Evolutionary conservation across 305 asterid species (phyloP).

Genomic region (Ruellia speciosa): DNA sequence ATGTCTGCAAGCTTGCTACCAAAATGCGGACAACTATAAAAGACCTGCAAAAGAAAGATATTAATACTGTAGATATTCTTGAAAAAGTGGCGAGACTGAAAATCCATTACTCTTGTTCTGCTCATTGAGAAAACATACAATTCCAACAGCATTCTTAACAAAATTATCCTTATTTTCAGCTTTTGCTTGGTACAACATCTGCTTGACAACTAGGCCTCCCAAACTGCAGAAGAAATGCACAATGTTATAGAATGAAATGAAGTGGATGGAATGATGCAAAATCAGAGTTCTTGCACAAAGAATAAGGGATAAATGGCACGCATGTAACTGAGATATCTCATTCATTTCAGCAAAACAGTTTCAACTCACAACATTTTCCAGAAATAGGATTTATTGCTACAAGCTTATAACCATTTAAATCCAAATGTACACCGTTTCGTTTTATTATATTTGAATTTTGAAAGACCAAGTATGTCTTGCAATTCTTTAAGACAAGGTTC

Average conservation of each 20-base stretch:
- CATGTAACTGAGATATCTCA: neutral
- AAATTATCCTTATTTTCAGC: constrained; percentile 65
- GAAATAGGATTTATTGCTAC: neutral
- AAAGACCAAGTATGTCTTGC: neutral
- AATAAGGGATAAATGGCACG: neutral
- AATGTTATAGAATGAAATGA: neutral
- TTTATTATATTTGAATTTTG: neutral
- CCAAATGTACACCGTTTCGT: neutral
- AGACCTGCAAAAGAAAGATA: constrained; percentile 49
- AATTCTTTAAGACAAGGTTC: neutral
- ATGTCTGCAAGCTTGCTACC: constrained; percentile 98
- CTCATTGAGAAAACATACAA: constrained; percentile 46
- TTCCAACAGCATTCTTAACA: constrained; percentile 77
- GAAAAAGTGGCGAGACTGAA: neutral
- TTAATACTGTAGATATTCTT: constrained; percentile 6
- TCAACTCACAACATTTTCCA: neutral
- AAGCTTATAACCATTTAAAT: neutral
- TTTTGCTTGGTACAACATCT: constrained; percentile 82
- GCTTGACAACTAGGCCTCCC: constrained; percentile 99
- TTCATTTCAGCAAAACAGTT: neutral
- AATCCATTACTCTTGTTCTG: neutral
- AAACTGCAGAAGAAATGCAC: constrained; percentile 47
- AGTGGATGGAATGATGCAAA: neutral
- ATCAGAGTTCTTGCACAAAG: neutral
- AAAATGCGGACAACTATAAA: constrained; percentile 96